Conservation (phyloP, 2,329 filamentous ascomycete genomes). For the Pestalotiopsis sp. region DNA sequence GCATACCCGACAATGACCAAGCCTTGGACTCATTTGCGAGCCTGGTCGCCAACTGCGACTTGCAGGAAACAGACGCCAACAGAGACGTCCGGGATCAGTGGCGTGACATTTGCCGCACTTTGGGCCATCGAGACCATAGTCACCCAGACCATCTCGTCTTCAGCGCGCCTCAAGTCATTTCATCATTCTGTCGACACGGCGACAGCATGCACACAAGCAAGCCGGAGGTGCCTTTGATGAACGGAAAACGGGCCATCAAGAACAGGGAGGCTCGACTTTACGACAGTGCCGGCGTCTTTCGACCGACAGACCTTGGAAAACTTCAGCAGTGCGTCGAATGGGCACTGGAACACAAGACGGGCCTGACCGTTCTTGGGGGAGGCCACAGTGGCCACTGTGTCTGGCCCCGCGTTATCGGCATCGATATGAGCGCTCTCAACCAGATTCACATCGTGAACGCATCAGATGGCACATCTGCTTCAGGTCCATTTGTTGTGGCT, state of each 20-base stretch:
- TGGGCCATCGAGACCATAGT: slow-evolving; percentile 40
- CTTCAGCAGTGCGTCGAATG: slow-evolving; percentile 57
- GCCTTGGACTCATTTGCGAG: slow-evolving; percentile 49
- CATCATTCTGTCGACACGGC: slow-evolving; percentile 2
- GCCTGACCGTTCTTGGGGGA: slow-evolving; percentile 55
- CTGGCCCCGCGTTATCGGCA: slow-evolving; percentile 48
- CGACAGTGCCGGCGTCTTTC: slow-evolving; percentile 42
- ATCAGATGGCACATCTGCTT: slow-evolving; percentile 15
- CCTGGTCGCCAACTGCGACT: slow-evolving; percentile 49
- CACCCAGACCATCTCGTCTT: slow-evolving; percentile 45
- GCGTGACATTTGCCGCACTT: slow-evolving; percentile 51
- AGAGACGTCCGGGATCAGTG: slow-evolving; percentile 38
- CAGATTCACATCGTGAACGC: slow-evolving; percentile 42
- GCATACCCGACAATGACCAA: slow-evolving; percentile 44
- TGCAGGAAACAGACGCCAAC: slow-evolving; percentile 31
- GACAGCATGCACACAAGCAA: background rate
- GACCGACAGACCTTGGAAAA: slow-evolving; percentile 46
- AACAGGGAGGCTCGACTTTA: slow-evolving; percentile 49
- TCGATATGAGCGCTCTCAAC: slow-evolving; percentile 61
- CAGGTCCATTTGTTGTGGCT: slow-evolving; percentile 44
- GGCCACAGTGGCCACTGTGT: slow-evolving; percentile 62
- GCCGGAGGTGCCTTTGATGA: background rate
- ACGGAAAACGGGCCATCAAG: slow-evolving; percentile 25
- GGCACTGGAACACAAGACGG: slow-evolving; percentile 46
- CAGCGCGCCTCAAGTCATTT: slow-evolving; percentile 37